Conservation (phyloP, 768 basidiomycete species). For the Podaxis mareebaensis region DNA sequence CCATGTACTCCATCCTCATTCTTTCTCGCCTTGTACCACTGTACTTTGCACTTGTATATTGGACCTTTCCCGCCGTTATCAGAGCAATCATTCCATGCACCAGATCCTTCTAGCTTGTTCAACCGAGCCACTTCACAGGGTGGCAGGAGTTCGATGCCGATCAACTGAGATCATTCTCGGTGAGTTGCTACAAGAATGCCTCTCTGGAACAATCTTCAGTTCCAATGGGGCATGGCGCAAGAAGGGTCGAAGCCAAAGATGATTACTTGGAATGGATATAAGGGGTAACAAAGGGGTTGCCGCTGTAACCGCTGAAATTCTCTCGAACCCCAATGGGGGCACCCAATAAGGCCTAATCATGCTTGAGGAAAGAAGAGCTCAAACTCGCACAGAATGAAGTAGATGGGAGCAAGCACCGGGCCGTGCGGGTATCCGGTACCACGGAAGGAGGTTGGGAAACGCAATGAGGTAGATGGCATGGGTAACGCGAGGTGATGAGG, state of each 20-base stretch:
- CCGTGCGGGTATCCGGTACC: neutral
- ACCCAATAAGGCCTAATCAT: constrained; percentile 8
- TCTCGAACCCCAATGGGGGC: neutral
- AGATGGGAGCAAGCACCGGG: neutral
- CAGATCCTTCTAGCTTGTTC: neutral
- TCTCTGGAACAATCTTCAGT: neutral
- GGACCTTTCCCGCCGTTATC: constrained; percentile 1
- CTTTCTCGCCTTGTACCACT: neutral
- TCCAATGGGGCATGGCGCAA: constrained; percentile 6
- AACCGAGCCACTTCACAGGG: neutral
- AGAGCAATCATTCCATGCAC: neutral
- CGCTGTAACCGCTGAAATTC: neutral
- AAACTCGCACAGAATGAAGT: neutral
- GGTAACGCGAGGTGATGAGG: constrained; percentile 9
- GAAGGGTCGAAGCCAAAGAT: neutral
- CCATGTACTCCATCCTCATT: neutral
- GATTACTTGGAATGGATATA: neutral
- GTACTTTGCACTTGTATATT: neutral
- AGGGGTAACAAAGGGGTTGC: neutral
- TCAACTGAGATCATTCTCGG: neutral
- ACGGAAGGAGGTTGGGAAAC: neutral
- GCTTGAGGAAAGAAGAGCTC: neutral
- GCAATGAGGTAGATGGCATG: constrained; percentile 3
- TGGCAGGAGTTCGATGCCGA: neutral
- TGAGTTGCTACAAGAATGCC: neutral